Base-by-base conservation (phyloP, 768 basidiomycete species). In the Lactarius sanguifluus region DNA sequence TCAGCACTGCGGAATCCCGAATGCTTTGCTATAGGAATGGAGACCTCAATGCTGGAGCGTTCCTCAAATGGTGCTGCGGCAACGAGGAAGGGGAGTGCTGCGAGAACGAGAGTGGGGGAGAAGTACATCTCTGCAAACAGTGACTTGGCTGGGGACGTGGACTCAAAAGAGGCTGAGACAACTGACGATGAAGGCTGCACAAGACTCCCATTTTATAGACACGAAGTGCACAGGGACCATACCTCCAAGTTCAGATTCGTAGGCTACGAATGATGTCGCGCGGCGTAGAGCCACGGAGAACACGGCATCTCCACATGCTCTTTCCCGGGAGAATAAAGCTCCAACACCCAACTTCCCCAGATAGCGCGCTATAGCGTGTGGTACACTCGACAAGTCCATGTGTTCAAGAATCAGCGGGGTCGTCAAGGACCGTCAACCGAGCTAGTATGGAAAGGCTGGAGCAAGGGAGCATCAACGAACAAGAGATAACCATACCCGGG, bases 1-100 rank as follows among this genome's bases (percentile, higher is more conserved):
- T 64, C 54, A 4, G 34, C 57, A n/a, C 36, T 40, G 18, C 5
- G 23, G 18, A 23, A 38, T 6, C 13, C 34, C 12, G 40, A 9
- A 28, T 50, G 67, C 57, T 61, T 66, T 10, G 40, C 36, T 18
- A 68, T 56, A 5, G 67, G 64, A 38, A 68, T 18, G 12, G 59
- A 13, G 7, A 59, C n/a, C 38, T 56, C 65, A n/a, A 36, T 20
- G n/a, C 55, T 40, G 2, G 54, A 18, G 5, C 32, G 8, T 4
- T 12, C 30, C 45, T 25, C 16, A 4, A 38, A 13, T 2, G 64
- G 56, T 30, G 3, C 50, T 16, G 67, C 67, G 1, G 59, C 30
- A 4, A 50, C 56, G 36, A 68, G 57, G 40, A 66, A 54, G 9
- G 64, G 47, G n/a, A 66, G 56, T 5, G 67, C 23, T 12, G 47